Base-by-base conservation (phyloP, 2,329 filamentous ascomycete genomes). In the Trichoderma sp. region DNA sequence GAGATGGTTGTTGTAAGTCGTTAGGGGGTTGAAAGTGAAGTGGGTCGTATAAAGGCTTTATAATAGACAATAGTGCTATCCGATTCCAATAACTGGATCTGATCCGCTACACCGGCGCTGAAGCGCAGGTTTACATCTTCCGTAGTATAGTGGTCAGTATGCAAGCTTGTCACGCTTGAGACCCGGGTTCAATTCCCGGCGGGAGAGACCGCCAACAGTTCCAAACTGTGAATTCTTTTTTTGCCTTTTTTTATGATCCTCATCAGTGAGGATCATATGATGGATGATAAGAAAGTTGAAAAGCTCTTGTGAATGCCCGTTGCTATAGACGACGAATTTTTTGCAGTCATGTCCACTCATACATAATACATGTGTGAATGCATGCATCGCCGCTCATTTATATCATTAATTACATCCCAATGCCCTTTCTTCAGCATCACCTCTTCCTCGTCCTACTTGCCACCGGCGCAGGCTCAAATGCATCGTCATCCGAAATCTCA, bases 401-500 rank as follows among this genome's bases (percentile, higher is more conserved):
- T 78, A 75, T 64, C 78, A 76, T 58, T 79, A 78, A 4, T 77
- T 26, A 26, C 26, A 26, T 26, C 26, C 4, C 3, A 26, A 26
- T 26, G 20, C 5, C 13, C 0, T 3, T 32, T 26, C 26, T 28
- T 4, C 7, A 12, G 8, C 17, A 32, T 75, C 72, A 80, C 66
- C 79, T 76, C 59, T 78, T 77, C 63, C 80, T 78, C 6, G 79
- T 78, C 68, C 80, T 75, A n/a, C 76, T 78, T 20, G 80, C 74
- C 13, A 77, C 74, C 0, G 84, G 84, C 78, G 90, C 88, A 78
- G 91, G 91, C 0, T 84, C 81, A 78, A 89, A 91, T 0, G 84
- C 80, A 78, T 89, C 87, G 57, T 90, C 88, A 71, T 89, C 88
- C 0, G 86, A 88, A 58, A 91, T 90, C 78, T 90, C 89, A 76